Base-by-base conservation (phyloP, 2,329 filamentous ascomycete species). In the Bipolaris zeicola region DNA sequence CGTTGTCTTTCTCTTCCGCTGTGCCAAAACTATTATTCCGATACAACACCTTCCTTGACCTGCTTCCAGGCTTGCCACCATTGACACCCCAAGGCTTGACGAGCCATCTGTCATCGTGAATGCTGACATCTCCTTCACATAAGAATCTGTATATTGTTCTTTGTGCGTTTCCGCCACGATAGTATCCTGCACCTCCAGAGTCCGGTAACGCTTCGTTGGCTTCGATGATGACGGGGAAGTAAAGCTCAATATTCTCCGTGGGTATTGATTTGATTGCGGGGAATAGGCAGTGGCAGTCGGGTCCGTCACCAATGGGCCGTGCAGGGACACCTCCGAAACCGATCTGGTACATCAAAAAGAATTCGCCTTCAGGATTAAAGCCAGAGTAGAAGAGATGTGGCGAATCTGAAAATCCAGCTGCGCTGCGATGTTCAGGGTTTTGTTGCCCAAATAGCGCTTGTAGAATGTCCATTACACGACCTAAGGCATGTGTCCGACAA, bases 311-410 rank as follows among this genome's bases (percentile, higher is more conserved):
- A 5, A 77, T 76, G 1, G 78, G 78, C 0, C 80, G 75, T 0
- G 80, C 80, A 3, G 80, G 80, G 0, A 82, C 80, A 22, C 80
- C 81, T 4, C 80, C 81, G 36, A 82, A 82, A 0, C 79, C 79
- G 50, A 83, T 82, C 55, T 82, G 80, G 59, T 81, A 82, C 0
- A 83, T 72, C 53, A 82, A 76, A 59, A 77, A 83, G 73, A 79
- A 82, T 49, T 81, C 79, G 4, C 80, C 80, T 10, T 77, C 66
- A 0, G 80, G 77, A 58, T 79, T 80, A 68, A 79, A 82, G 26
- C 80, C 80, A 0, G 78, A 80, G 64, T 81, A 82, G 68, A 82
- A 82, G 54, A 82, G 78, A 63, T 82, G 78, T 0, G 81, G 80
- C 0, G 78, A 81, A 63, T 82, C 80, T 13, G 78, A 81, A 65